Conservation (phyloP, 2,329 filamentous ascomycete genomes). For the Leptographium radiaticola region DNA sequence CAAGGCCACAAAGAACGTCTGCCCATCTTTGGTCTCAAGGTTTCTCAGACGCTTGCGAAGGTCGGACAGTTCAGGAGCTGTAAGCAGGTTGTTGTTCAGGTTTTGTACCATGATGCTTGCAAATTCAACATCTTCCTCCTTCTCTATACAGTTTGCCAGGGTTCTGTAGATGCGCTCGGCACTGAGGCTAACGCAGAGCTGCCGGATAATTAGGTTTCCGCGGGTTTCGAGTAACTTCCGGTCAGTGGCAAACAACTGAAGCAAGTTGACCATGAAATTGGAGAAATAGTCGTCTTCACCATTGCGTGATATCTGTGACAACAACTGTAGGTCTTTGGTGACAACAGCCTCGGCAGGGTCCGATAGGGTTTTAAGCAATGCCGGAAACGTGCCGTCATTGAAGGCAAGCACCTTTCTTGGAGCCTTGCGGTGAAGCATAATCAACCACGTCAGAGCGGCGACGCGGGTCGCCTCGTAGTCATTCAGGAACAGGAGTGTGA, state of each 20-base stretch:
- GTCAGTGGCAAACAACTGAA: conserved; percentile 93
- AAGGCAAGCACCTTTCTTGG: conserved; percentile 87
- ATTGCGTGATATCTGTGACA: conserved; percentile 92
- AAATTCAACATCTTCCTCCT: conserved; percentile 96
- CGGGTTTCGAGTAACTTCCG: conserved; percentile 79
- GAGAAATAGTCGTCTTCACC: conserved; percentile 97
- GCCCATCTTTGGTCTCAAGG: conserved; percentile 82
- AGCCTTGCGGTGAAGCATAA: conserved; percentile 94
- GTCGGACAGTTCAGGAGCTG: conserved; percentile 84
- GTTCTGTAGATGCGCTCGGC: conserved; percentile 93
- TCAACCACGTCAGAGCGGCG: conserved; percentile 86
- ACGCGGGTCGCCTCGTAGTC: conserved; percentile 94
- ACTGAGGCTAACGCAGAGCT: conserved; percentile 84
- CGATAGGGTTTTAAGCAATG: conserved; percentile 86
- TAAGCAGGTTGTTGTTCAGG: conserved; percentile 97
- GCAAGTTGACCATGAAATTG: conserved; percentile 93
- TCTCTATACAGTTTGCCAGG: conserved; percentile 90
- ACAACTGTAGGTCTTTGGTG: conserved; percentile 79
- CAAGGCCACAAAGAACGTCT: conserved; percentile 85
- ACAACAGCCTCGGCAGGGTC: conserved; percentile 94
- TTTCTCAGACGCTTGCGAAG: conserved; percentile 82
- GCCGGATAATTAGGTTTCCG: conserved; percentile 91
- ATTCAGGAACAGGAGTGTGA: conserved; percentile 88
- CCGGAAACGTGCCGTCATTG: conserved; percentile 94
- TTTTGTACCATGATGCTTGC: conserved; percentile 99